Evolutionary conservation across 108 stramenopile genomes (phyloP).

Genomic region (Cyclotella choctawhatcheeana): DNA sequence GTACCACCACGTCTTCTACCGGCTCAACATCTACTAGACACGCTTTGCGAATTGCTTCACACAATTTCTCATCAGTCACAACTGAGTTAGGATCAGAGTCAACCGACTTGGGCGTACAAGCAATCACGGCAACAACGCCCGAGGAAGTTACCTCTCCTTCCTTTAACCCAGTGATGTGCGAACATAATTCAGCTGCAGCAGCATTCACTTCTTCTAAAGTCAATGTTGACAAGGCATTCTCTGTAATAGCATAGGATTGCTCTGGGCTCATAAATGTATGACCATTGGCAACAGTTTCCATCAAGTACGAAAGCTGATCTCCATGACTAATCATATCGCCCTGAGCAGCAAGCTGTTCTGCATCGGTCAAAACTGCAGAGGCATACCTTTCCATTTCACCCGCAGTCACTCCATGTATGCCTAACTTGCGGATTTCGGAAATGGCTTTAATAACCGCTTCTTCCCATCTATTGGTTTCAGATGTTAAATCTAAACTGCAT

Average conservation of each 20-base stretch:
- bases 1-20: conserved; percentile 87
- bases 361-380: conserved; percentile 91
- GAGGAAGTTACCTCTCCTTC: conserved; percentile 63
- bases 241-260: conserved; percentile 89
- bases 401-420: conserved; percentile 88
- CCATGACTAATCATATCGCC: conserved; percentile 93
- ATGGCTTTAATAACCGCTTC: conserved; percentile 91
- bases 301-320: conserved; percentile 93
- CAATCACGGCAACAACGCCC: conserved; percentile 80
- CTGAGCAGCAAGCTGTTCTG: conserved; percentile 93
- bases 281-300: conserved; percentile 97
- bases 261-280: conserved; percentile 97
- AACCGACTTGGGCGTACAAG: conserved; percentile 79
- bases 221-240: conserved; percentile 82
- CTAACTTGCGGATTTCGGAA: conserved; percentile 92
- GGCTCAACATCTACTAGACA: conserved; percentile 81
- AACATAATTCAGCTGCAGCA: conserved; percentile 92
- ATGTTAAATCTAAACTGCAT: conserved; percentile 95
- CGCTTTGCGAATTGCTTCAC: conserved; percentile 78
- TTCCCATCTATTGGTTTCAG: conserved; percentile 92
- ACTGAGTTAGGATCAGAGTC: conserved; percentile 53
- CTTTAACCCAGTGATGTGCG: conserved; percentile 85
- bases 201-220: conserved; percentile 95
- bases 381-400: conserved; percentile 95
- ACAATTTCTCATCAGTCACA: conserved; percentile 76